Evolutionary conservation across 495 filamentous ascomycete genomes (phyloP), one percentile per base, ranked within the genome.

Genomic region (Thermochaetoides thermophila): DNA sequence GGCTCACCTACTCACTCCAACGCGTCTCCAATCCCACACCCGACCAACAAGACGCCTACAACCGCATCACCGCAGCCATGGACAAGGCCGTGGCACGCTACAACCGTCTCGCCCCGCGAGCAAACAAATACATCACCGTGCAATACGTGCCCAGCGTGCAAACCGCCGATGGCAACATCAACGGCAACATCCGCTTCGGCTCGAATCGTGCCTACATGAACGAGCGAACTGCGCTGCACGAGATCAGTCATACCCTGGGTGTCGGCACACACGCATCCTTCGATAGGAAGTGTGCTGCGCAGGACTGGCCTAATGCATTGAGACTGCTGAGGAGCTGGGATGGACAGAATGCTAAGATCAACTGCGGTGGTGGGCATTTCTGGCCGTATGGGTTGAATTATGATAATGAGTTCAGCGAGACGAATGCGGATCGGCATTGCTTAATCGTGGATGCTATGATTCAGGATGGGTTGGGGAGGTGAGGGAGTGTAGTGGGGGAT

Each of bases 331-430:
- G 31, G 41, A 46, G 43, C 3, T 63, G 50, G 49, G 59, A 63
- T 12, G 59, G 59, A 1, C 2, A 31, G 7, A 32, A 21, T 12
- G 59, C 59, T 0, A 59, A 52, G 49, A 62, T 62, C 21, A 60
- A 47, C 39, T 62, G 59, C 15, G 59, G 59, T 2, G 59, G 59
- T 2, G 49, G 50, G 0, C 59, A 62, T 29, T 47, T 62, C 12
- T 62, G 59, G 59, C 57, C 57, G 9, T 62, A 62, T 13, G 59
- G 59, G 11, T 18, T 62, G 21, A 62, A 62, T 20, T 59, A 62
- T 20, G 55, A 62, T 25, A 49, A 37, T 13, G 59, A 62, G 46
- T 50, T 40, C 45, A 60, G 53, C 30, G 51, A 56, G 49, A 55
- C 53, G 20, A 59, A 60, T 32, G 59, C 40, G 1, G 34, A 57